Evolutionary conservation across 2,329 filamentous ascomycete species (phyloP), one percentile per base, ranked within the genome.

Genomic region (Lecanicillium sp.): DNA sequence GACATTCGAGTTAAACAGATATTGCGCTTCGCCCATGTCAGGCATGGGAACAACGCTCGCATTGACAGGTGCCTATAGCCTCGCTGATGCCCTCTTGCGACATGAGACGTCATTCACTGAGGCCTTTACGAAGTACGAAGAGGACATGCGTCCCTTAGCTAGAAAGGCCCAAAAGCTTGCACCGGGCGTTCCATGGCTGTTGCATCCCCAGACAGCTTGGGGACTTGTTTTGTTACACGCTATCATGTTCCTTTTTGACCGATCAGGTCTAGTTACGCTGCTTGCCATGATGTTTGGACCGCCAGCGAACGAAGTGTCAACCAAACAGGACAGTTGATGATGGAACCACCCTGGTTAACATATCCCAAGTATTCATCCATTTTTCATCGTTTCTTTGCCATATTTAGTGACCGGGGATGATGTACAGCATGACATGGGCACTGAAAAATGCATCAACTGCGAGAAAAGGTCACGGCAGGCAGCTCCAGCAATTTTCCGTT

Each of bases 21-120:
- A 71, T 52, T 69, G 65, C 19, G 71, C 72, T 0, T 70, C 70
- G 0, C 67, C 68, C 2, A 52, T 71, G 6, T 72, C 70, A 0
- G 75, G 75, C 0, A 69, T 74, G 63, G 74, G 74, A 12, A 75
- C 72, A 2, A 69, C 65, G 3, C 52, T 67, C 3, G 70, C 70
- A 2, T 51, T 78, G 19, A 56, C 68, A 1, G 69, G 69, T 2
- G 76, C 73, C 2, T 77, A 78, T 53, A 62, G 74, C 0, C 65
- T 80, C 1, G 75, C 75, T 1, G 72, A 74, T 2, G 70, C 71
- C 39, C 59, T 75, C n/a, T 48, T 51, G 11, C 52, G 51, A 10
- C 51, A 58, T 19, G 52, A 53, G 0, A 24, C 51, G 10, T 55
- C 61, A 33, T 46, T 65, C 10, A 19, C 51, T 2, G 56, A 57